Evolutionary conservation across 495 filamentous ascomycete genomes (phyloP), one percentile per base, ranked within the genome.

Genomic region (Lineolata rhizophorae): DNA sequence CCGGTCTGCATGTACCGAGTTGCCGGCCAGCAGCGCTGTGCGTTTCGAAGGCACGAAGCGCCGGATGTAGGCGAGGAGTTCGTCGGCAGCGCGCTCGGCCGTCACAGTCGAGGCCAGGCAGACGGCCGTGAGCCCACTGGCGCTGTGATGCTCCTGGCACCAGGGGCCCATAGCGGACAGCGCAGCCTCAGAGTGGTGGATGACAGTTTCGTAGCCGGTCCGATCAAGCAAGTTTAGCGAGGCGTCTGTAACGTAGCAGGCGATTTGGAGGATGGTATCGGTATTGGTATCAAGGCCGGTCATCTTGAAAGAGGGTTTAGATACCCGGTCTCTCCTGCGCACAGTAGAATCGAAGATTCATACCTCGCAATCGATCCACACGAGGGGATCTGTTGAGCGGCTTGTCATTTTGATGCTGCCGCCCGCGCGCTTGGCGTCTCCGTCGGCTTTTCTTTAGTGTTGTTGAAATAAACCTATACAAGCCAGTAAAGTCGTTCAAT

Each of bases 351-450:
- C 13, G 17, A n/a, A n/a, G 32, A 18, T 34, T 43, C 32, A 35
- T 51, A 84, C 77, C 60, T 91, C 81, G 49, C 82, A 90, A 50
- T 90, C 81, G 31, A 91, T 81, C 77, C 80, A 87, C 16, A 85
- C 76, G 18, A 87, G 48, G 15, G 77, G 66, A 35, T 70, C 65
- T 24, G 48, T 51, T 6, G 67, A 73, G 28, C 38, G 35, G 3
- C 42, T 35, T 34, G n/a, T n/a, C n/a, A n/a, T n/a, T n/a, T n/a
- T n/a, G n/a, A n/a, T n/a, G n/a, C n/a, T n/a, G n/a, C n/a, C n/a
- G n/a, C n/a, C n/a, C n/a, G n/a, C n/a, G n/a, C n/a, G n/a, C n/a
- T n/a, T n/a, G n/a, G n/a, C n/a, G n/a, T n/a, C n/a, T n/a, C n/a
- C n/a, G n/a, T n/a, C n/a, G n/a, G n/a, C n/a, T n/a, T n/a, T n/a